Base-by-base conservation (phyloP, 176 grass and related monocot species). In the Ensete glaucum region DNA sequence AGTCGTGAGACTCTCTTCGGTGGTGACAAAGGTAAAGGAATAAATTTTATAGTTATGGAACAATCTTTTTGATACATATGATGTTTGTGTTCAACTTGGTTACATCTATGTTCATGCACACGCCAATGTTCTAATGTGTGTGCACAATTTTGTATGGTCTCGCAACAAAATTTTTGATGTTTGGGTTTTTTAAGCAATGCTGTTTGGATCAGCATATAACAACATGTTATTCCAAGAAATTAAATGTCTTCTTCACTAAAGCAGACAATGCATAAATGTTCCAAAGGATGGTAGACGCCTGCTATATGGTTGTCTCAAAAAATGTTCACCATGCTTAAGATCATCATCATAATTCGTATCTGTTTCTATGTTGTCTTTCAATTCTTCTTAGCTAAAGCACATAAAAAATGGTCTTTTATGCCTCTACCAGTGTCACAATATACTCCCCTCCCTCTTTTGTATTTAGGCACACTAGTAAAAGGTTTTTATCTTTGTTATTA, bases 401-500 rank as follows among this genome's bases (percentile, higher is more conserved):
- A 69, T 19, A 34, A 34, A 34, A 34, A 34, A 34, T 34, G 4
- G 34, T 50, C 29, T 48, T 69, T 69, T 67, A 17, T 60, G 57
- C 57, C 16, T 20, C 16, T 59, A n/a, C 17, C 9, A n/a, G 29
- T 9, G 57, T 19, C 17, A 58, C 55, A 59, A 5, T 5, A 4
- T 34, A 34, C 4, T 34, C 29, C 29, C 29, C 2, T 59, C 17
- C 57, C 57, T 7, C 6, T 59, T 20, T 7, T 59, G 57, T 8
- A 16, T 19, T n/a, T 6, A 15, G 20, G 6, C 12, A 59, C 15
- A 59, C 20, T 19, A 6, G n/a, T 15, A 59, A n/a, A 67, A 72
- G 69, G 53, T 0, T 60, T 60, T 81, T 79, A 56, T 82, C 60
- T 67, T 22, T 83, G 50, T 15, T 72, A 14, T 75, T 85, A 73